These are phyloP conservation scores for Noccaea bulbosa DNA, from an alignment of 345 rosid genomes.

Conservation along the genomic window DNA sequence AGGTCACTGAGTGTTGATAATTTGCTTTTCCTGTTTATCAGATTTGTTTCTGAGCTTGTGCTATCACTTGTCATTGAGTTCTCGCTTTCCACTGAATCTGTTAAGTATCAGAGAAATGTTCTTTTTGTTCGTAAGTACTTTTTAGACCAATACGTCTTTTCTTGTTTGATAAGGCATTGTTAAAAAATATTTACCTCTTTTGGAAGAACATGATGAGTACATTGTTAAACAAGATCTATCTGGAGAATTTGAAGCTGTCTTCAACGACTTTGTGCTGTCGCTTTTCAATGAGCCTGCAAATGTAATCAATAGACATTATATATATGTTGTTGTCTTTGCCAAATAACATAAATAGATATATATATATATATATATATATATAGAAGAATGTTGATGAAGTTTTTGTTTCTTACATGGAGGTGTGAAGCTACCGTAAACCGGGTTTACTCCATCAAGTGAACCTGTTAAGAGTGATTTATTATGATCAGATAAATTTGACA, in stretches of 20 bases:
- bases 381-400: constrained; percentile 10
- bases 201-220: constrained; percentile 20
- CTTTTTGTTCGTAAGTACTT: not conserved
- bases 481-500: not conserved
- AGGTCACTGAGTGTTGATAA: constrained; percentile 27
- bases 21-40: constrained; percentile 23
- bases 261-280: constrained; percentile 30
- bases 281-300: constrained; percentile 40
- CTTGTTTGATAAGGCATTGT: constrained; percentile 1
- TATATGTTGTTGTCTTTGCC: not conserved
- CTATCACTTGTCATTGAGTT: constrained; percentile 21
- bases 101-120: not conserved
- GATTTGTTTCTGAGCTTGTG: constrained; percentile 3
- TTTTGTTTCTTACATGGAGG: constrained; percentile 33
- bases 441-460: constrained; percentile 32
- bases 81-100: constrained; percentile 30
- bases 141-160: not conserved
- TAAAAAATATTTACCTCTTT: constrained; percentile 18
- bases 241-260: constrained; percentile 24
- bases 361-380: not conserved
- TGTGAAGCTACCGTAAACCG: constrained; percentile 35
- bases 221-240: constrained; percentile 7
- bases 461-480: constrained; percentile 30
- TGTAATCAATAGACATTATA: not conserved
- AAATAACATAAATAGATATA: not conserved